phyloP scores from a whole-genome alignment of 2,329 filamentous ascomycete species.

The Colletotrichum sp. region DNA sequence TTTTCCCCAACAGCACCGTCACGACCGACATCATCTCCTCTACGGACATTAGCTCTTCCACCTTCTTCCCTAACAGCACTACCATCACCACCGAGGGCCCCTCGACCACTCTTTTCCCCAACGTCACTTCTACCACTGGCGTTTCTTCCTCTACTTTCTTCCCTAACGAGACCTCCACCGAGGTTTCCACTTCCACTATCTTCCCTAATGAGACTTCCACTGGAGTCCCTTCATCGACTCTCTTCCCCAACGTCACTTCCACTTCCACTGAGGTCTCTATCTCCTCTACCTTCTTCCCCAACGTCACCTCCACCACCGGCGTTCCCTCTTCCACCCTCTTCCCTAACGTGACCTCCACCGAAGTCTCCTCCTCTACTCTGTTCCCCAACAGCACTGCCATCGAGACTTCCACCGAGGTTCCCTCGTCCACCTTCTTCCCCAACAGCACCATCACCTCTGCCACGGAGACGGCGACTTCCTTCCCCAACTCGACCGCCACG shows the following conservation, averaged over 20 bases:
- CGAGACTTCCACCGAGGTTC: not conserved
- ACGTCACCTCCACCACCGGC: not conserved
- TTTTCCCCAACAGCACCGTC: not conserved
- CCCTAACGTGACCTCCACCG: not conserved
- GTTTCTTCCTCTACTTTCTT: not conserved
- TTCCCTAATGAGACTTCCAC: not conserved
- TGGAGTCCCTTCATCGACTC: not conserved
- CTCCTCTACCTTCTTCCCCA: not conserved
- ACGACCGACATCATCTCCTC: not conserved
- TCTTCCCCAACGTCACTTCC: not conserved
- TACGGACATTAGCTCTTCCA: not conserved
- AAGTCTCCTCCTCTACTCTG: not conserved
- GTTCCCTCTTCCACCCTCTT: not conserved
- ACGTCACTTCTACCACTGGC: not conserved
- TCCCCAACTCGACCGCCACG: not conserved
- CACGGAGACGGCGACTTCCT: not conserved
- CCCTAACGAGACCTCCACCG: not conserved
- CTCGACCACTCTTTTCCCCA: not conserved
- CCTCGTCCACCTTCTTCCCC: constrained; percentile 1
- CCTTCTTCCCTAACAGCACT: not conserved
- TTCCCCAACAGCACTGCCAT: not conserved
- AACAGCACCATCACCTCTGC: not conserved
- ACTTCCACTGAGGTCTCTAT: not conserved
- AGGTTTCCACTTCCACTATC: not conserved
- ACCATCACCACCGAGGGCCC: not conserved